Evolutionary conservation across 1,284 basidiomycete genomes (phyloP).

Genomic region (Mycena citricolor): DNA sequence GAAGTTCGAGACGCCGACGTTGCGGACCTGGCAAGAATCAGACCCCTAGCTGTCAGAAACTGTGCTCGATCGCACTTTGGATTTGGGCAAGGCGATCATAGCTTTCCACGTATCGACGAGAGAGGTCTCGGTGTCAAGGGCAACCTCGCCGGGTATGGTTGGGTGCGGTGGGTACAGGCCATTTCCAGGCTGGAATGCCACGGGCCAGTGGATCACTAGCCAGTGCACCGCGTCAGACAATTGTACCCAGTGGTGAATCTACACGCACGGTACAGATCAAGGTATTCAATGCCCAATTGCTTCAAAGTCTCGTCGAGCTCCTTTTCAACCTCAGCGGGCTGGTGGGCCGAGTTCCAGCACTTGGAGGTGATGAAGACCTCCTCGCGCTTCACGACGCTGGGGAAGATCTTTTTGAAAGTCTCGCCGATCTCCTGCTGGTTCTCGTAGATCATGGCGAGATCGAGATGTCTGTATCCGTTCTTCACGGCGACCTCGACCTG

Average conservation of each 20-base stretch:
- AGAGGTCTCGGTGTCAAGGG: constrained; percentile 59
- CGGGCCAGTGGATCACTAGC: constrained; percentile 86
- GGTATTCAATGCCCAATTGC: constrained; percentile 70
- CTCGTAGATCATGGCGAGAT: constrained; percentile 71
- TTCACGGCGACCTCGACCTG: constrained; percentile 74
- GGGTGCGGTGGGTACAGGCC: constrained; percentile 56
- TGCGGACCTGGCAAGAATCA: constrained; percentile 43
- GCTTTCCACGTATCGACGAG: constrained; percentile 84
- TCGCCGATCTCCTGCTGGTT: constrained; percentile 77
- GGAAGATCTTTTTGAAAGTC: constrained; percentile 76
- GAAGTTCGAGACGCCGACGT: constrained; percentile 84
- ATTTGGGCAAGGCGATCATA: constrained; percentile 47
- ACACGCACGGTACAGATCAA: constrained; percentile 74
- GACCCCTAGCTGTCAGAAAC: too few species aligned
- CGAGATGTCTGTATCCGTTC: constrained; percentile 79
- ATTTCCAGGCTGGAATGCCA: constrained; percentile 66
- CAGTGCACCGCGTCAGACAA: background rate
- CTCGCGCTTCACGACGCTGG: constrained; percentile 75
- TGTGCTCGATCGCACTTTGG: constrained; percentile 28
- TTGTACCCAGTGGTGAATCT: background rate
- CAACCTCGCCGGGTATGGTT: constrained; percentile 44
- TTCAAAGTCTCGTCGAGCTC: constrained; percentile 75
- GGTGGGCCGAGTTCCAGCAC: constrained; percentile 72
- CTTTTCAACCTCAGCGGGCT: constrained; percentile 61
- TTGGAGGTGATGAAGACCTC: constrained; percentile 87